Percentiles rank a stretch among this genome's conserved stretches.
phyloP scores from a whole-genome alignment of 306 rosid species.

The Biancaea sappan region DNA sequence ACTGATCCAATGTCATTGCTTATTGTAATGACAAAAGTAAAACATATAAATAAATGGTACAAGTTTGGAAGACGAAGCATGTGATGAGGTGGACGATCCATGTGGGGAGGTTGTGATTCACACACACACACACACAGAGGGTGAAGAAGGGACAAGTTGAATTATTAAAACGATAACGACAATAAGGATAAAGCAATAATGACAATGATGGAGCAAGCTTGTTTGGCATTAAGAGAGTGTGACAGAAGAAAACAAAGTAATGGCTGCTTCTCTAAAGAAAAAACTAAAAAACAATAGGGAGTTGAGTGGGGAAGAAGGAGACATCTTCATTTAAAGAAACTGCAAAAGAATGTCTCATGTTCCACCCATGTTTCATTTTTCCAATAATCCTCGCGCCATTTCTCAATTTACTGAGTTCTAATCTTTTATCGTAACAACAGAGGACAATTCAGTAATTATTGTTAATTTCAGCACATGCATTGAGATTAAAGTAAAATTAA shows the following conservation, averaged over 20 bases:
- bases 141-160: background rate
- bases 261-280: background rate
- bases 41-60: background rate
- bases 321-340: background rate
- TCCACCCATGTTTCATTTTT: background rate
- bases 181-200: conserved; percentile 13
- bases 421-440: too few relatives aligned
- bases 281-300: background rate
- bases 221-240: background rate
- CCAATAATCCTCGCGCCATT: too few relatives aligned
- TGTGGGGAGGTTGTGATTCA: background rate
- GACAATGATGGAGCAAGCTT: background rate
- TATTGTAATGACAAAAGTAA: too few relatives aligned
- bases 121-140: background rate
- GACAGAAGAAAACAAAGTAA: conserved; percentile 18
- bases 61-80: background rate
- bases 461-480: too few relatives aligned
- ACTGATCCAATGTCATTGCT: too few relatives aligned
- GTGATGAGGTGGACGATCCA: background rate
- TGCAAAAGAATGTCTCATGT: conserved; percentile 14
- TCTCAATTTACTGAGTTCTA: too few relatives aligned
- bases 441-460: too few relatives aligned
- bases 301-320: conserved; percentile 7
- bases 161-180: background rate
- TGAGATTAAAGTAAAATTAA: too few relatives aligned